Evolutionary conservation across 202 grass and related monocot genomes (phyloP).

Genomic region (Eragrostis tef): DNA sequence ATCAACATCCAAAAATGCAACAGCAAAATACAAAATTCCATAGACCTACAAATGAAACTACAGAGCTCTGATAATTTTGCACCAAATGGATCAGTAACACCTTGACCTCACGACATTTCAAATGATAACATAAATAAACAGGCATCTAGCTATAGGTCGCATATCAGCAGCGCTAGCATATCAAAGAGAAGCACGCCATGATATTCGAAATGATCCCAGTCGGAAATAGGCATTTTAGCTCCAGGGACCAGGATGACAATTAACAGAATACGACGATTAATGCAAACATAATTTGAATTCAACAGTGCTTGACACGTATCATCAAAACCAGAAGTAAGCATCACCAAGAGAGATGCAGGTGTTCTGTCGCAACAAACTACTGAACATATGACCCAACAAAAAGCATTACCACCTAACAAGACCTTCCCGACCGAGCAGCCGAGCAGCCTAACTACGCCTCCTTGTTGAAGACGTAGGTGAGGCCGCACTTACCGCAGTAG

Average conservation of each 20-base stretch:
- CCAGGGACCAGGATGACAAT: background rate
- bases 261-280: constrained; percentile 1
- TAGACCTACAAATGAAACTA: no score
- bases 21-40: no score
- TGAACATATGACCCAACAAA: constrained; percentile 38
- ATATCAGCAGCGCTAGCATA: no score
- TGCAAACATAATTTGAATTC: constrained; percentile 34
- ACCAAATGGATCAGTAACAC: no score
- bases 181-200: background rate
- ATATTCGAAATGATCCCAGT: no score
- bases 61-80: no score
- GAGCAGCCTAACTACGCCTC: constrained; percentile 51
- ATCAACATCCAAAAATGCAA: no score
- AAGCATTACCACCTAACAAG: constrained; percentile 31
- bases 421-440: background rate
- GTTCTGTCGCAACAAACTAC: constrained; percentile 38
- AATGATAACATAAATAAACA: no score
- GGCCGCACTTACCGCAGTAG: constrained; percentile 79
- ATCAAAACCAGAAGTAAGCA: constrained; percentile 42
- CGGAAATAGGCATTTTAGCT: background rate
- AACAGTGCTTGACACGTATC: constrained; percentile 35
- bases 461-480: constrained; percentile 85
- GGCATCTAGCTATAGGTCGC: background rate
- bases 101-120: no score
- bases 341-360: constrained; percentile 34